Base-by-base conservation (phyloP, 1,284 basidiomycete genomes). In the Exobasidium cylindrosporum region DNA sequence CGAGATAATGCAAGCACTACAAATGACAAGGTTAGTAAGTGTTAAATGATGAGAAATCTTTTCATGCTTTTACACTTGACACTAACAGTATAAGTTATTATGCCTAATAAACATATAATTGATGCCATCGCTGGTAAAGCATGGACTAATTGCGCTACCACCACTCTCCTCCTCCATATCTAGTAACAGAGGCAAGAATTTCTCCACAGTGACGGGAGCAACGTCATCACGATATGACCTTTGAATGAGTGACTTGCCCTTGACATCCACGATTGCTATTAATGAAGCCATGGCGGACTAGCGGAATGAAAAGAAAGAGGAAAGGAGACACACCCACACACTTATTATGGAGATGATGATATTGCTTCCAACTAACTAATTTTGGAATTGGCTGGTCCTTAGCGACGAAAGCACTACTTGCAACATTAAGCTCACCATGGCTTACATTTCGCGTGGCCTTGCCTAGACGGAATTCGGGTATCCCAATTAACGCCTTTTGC, bases 41-140 rank as follows among this genome's bases (percentile, higher is more conserved):
- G 0, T 46, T 13, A 6, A 24, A 3, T 45, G n/a, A n/a, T n/a
- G n/a, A n/a, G n/a, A 4, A 43, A 54, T n/a, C n/a, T n/a, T n/a
- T n/a, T n/a, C n/a, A n/a, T n/a, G n/a, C n/a, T n/a, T n/a, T n/a
- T n/a, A n/a, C n/a, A n/a, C n/a, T n/a, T n/a, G n/a, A n/a, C n/a
- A 40, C 92, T 77, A 78, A 96, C 93, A 84, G 81, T 98, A 98
- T 7, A 98, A 84, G 81, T 98, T 98, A 66, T 93, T 96, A 82
- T 97, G 95, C 43, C 95, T 86, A 77, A 98, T 96, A 81, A 97
- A 94, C 89, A 97, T 91, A 83, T 95, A 98, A 82, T 97, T 97
- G 82, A 98, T 72, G 54, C 73, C 78, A 53, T 74, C 76, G 50
- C 65, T 72, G 0, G 93, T 90, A 83, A 99, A 92, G 82, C 95